These are phyloP conservation scores for Aureobasidium sp. DNA, from an alignment of 2,329 filamentous ascomycete genomes.

Conservation along the genomic window DNA sequence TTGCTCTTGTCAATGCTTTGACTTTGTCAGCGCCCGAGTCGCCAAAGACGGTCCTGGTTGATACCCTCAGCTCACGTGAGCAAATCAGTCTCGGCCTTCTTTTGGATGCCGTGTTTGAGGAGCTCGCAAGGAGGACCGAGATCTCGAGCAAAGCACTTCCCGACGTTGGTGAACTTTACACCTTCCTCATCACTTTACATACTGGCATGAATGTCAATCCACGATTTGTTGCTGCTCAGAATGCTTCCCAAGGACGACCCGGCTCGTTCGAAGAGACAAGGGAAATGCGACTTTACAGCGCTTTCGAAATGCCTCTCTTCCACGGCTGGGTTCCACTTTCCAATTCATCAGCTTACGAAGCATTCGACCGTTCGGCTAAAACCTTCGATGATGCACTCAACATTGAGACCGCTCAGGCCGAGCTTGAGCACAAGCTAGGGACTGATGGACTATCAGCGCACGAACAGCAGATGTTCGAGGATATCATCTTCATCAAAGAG, in stretches of 20 bases:
- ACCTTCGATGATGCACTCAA: constrained; percentile 92
- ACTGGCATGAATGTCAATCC: constrained; percentile 99
- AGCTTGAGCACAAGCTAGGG: constrained; percentile 71
- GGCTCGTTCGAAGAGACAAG: constrained; percentile 80
- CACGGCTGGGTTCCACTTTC: constrained; percentile 84
- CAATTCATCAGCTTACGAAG: constrained; percentile 58
- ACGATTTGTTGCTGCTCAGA: constrained; percentile 61
- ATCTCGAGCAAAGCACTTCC: constrained; percentile 58
- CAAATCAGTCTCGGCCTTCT: constrained; percentile 81
- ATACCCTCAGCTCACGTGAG: constrained; percentile 70
- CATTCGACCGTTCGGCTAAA: constrained; percentile 65
- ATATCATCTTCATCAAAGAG: constrained; percentile 74
- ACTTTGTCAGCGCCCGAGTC: constrained; percentile 70
- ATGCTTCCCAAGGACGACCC: constrained; percentile 35
- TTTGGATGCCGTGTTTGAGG: constrained; percentile 85
- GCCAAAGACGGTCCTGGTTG: constrained; percentile 62
- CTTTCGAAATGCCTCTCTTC: constrained; percentile 79
- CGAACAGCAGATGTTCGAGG: constrained; percentile 74
- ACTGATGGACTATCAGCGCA: constrained; percentile 57
- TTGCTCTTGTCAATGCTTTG: constrained; percentile 88
- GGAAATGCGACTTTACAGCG: constrained; percentile 86
- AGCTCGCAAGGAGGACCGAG: constrained; percentile 69
- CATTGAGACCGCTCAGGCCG: constrained; percentile 79
- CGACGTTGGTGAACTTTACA: constrained; percentile 80
- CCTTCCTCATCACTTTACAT: constrained; percentile 79